These are phyloP conservation scores for Penicillium sclerotigenum DNA, from an alignment of 2,329 filamentous ascomycete genomes.

Conservation along the genomic window DNA sequence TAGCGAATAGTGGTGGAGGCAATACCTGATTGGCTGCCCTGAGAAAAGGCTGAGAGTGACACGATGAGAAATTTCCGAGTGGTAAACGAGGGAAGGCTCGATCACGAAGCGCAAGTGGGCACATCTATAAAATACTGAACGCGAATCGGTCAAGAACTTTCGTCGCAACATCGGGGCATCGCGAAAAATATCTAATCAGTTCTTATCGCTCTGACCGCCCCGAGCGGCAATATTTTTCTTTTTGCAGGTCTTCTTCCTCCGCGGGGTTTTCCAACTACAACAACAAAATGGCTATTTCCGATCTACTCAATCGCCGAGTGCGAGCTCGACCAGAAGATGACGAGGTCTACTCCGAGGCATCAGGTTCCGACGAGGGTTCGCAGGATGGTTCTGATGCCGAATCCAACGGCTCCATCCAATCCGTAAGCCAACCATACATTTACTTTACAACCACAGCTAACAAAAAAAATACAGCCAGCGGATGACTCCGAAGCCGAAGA, in stretches of 20 bases:
- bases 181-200: constrained; percentile 23
- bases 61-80: background rate
- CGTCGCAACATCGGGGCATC: background rate
- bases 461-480: background rate
- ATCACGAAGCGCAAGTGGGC: background rate
- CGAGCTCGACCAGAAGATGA: constrained; percentile 43
- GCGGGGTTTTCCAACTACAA: constrained; percentile 7
- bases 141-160: background rate
- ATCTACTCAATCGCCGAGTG: constrained; percentile 43
- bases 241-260: constrained; percentile 13
- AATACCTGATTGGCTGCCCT: constrained; percentile 3
- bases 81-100: background rate
- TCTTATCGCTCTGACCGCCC: constrained; percentile 24
- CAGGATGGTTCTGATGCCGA: constrained; percentile 19
- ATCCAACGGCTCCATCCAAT: constrained; percentile 15
- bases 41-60: background rate
- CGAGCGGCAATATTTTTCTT: constrained; percentile 28
- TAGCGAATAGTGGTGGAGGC: background rate
- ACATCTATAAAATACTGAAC: background rate
- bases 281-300: constrained; percentile 36
- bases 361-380: constrained; percentile 23
- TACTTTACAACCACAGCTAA: background rate
- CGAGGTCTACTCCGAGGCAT: constrained; percentile 32
- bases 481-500: constrained; percentile 5
- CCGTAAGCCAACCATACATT: constrained; percentile 10